Evolutionary conservation across 495 filamentous ascomycete genomes (phyloP), one percentile per base, ranked within the genome.

Genomic region (Barbatosphaeria neglecta): DNA sequence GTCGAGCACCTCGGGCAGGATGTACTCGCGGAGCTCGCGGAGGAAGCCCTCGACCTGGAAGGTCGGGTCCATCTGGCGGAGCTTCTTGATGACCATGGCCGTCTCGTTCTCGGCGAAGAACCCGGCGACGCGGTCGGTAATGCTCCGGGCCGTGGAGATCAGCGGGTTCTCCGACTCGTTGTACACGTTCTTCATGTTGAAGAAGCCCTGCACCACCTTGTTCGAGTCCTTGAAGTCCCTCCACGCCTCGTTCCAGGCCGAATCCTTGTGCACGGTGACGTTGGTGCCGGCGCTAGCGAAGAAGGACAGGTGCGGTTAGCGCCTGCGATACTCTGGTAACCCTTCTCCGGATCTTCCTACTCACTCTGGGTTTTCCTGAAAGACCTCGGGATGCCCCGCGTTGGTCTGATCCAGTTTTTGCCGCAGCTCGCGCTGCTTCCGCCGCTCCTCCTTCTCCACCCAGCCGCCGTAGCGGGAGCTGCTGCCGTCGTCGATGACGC

Each of bases 21-120:
- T 97, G 64, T 97, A 98, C 68, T 97, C 93, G 55, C 92, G 83
- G 65, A 98, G 84, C 48, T 98, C 92, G 43, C 83, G 80, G 28
- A 96, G 68, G 73, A 96, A 98, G 0, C 86, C 80, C 61, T 98
- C 92, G 59, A 95, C 76, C 62, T 95, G 86, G 74, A 98, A 98
- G 47, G 72, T 80, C 11, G 92, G 93, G 55, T 98, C 93, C 78
- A 97, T 93, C 50, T 87, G 80, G n/a, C 89, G 80, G 69, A 98
- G 90, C 63, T 88, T 94, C 69, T 93, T 95, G 72, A 98, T 90
- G 3, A 98, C 92, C 72, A 76, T 81, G 15, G 92, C 92, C 10
- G 92, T 95, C 66, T 98, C 92, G 63, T 95, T 98, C 62, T 97
- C 92, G 28, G 92, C 92, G 52, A 98, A 98, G 66, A 96, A 97